Evolutionary conservation across 768 basidiomycete species (phyloP).

Genomic region (Myochromella boudieri): DNA sequence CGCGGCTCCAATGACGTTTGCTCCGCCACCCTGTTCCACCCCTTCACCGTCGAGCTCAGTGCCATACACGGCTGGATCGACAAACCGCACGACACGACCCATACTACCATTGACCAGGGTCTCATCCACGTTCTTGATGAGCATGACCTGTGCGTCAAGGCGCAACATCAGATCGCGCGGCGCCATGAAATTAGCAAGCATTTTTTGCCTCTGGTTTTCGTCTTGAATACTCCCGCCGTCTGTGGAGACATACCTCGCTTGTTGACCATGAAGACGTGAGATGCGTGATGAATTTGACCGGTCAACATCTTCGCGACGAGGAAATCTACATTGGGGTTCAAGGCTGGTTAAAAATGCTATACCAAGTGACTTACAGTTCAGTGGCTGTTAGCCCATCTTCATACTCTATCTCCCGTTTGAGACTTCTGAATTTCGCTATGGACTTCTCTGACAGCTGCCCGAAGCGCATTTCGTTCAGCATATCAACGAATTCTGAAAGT

Average conservation of each 20-base stretch:
- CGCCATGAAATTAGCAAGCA: slow-evolving; percentile 92
- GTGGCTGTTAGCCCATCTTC: slow-evolving; percentile 85
- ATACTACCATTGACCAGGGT: slow-evolving; percentile 92
- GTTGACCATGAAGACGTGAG: slow-evolving; percentile 51
- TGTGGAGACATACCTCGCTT: slow-evolving; percentile 49
- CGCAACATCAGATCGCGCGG: slow-evolving; percentile 68
- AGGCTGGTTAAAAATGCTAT: not conserved
- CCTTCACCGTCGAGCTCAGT: slow-evolving; percentile 33
- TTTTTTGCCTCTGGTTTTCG: slow-evolving; percentile 61
- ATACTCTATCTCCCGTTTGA: slow-evolving; percentile 73
- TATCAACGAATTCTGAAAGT: slow-evolving; percentile 79
- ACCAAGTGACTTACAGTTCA: slow-evolving; percentile 64
- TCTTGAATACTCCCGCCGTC: slow-evolving; percentile 67
- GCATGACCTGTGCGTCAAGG: slow-evolving; percentile 87
- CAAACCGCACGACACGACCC: slow-evolving; percentile 80
- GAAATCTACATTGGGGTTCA: slow-evolving; percentile 58
- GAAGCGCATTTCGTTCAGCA: slow-evolving; percentile 99
- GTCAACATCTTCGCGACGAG: slow-evolving; percentile 90
- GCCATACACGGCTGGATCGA: slow-evolving; percentile 47
- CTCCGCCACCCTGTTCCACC: slow-evolving; percentile 21
- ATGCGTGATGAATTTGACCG: slow-evolving; percentile 76
- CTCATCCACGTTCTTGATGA: slow-evolving; percentile 93
- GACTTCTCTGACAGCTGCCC: slow-evolving; percentile 68
- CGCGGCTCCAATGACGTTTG: slow-evolving; percentile 31
- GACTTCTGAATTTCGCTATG: slow-evolving; percentile 63